phyloP scores from a whole-genome alignment of 129 eudicot genomes.

The Daucus carota region DH1_v3.0 NC_030387.2:5764501-5765000 shows the following conservation, averaged over 20 bases:
- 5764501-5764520: conserved; percentile 6
- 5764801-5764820: background rate
- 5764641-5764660: background rate
- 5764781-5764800: conserved; percentile 6
- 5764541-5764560: background rate
- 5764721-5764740: background rate
- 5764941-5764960: background rate
- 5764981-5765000: background rate
- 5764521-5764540: conserved; percentile 2
- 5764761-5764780: background rate
- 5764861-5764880: background rate
- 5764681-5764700: background rate
- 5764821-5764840: background rate
- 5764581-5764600: background rate
- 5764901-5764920: background rate
- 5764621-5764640: background rate
- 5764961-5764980: background rate
- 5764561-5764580: background rate
- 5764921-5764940: background rate
- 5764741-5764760: background rate
- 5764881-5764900: background rate
- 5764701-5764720: background rate
- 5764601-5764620: background rate
- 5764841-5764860: background rate
- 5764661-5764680: background rate